Evolutionary conservation across 768 basidiomycete species (phyloP), one percentile per base, ranked within the genome.

Genomic region (Brasilioporus rufonigricans): DNA sequence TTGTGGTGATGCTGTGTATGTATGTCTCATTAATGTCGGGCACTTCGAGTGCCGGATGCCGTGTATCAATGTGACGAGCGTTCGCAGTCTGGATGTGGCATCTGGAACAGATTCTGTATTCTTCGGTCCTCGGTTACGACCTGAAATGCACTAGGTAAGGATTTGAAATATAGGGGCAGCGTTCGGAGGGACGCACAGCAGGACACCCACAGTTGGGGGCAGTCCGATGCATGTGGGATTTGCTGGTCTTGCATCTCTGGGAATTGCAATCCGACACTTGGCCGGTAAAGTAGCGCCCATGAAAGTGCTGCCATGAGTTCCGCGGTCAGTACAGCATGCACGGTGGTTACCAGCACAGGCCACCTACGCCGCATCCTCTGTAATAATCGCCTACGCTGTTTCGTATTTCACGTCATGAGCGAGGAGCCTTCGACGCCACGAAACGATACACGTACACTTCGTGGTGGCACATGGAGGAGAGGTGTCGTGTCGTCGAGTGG

Each of bases 201-300:
- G 57, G 46, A 24, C 72, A 73, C 23, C 66, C 71, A 45, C 72
- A 73, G 32, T 74, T 72, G 21, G 29, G 55, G 0, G 73, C 72
- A 14, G 72, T 73, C 50, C 41, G 72, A 58, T 73, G 73, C 56
- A 65, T 70, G 58, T 73, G 72, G 11, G 63, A 48, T 35, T 61
- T 62, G 49, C 72, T 73, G 3, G 72, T 69, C 56, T 73, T 73
- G 61, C 72, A 73, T 45, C 59, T 33, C 23, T 55, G 58, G 2
- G 66, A 68, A 45, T 63, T 63, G 53, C 72, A 73, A 47, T 73
- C 73, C 12, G 47, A 41, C 0, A 70, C 65, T 11, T 67, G 48
- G 35, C 72, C 72, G 14, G 72, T 73, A 53, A 60, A 73, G 59
- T 73, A 74, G 47, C 72, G 73, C 49, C 65, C 72, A 52, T 73